These are phyloP conservation scores for Chaetoceros muelleri DNA, from an alignment of 108 stramenopile species.

Conservation along the genomic window DNA sequence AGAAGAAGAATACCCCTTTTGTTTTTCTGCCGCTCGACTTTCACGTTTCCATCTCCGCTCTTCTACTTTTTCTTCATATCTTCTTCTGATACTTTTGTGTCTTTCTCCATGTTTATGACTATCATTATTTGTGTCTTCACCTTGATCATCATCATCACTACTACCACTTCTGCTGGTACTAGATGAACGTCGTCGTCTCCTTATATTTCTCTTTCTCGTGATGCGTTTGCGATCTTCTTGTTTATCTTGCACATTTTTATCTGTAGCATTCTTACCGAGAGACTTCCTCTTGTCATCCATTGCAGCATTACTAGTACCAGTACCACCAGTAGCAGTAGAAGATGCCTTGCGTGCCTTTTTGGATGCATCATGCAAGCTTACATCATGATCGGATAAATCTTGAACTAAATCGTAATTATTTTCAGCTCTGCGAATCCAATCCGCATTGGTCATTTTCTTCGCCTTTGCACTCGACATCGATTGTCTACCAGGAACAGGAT, in stretches of 20 bases:
- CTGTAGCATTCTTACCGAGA: neutral
- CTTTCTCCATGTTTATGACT: neutral
- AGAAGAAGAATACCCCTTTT: conserved; percentile 3
- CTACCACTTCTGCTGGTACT: neutral
- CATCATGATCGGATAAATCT: neutral
- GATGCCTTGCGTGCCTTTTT: neutral
- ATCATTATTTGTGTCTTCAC: no score
- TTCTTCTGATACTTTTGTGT: neutral
- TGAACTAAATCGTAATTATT: neutral
- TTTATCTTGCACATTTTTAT: neutral
- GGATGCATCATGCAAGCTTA: neutral
- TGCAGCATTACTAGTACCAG: neutral
- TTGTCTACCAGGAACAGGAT: neutral
- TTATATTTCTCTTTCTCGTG: conserved; percentile 5
- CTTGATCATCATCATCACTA: conserved; percentile 6
- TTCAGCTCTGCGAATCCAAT: neutral
- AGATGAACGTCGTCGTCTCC: neutral
- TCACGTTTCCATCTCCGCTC: conserved; percentile 4
- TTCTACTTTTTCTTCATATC: conserved; percentile 7
- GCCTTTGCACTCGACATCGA: neutral
- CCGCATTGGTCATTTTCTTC: neutral
- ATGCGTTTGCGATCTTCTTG: conserved; percentile 1
- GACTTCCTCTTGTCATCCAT: neutral
- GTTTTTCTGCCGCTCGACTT: no score
- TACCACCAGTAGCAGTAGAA: no score